These are phyloP conservation scores for Ophiostoma novo-ulmi DNA, from an alignment of 2,329 filamentous ascomycete genomes.

Conservation along the genomic window DNA sequence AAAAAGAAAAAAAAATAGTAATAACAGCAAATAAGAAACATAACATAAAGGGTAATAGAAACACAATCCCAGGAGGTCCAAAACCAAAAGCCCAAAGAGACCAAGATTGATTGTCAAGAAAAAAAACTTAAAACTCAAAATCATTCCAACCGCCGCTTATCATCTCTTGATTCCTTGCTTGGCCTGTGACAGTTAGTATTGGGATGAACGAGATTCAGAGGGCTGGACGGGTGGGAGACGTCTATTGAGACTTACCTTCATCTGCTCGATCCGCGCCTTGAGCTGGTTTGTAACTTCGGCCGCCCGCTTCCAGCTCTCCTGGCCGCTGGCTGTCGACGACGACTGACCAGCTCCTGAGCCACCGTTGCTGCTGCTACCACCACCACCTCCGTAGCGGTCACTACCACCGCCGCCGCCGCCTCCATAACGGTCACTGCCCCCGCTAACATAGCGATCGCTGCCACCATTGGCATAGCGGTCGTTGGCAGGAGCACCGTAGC, in stretches of 20 bases:
- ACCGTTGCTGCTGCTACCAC: slow-evolving; percentile 20
- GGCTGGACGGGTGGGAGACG: too few species aligned
- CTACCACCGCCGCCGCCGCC: neutral
- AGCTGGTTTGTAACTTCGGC: slow-evolving; percentile 96
- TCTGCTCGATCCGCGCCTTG: slow-evolving; percentile 96
- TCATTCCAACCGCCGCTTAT: slow-evolving; percentile 8
- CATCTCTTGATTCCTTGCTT: slow-evolving; percentile 28
- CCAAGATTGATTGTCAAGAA: neutral
- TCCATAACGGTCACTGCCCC: neutral
- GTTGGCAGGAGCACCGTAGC: neutral
- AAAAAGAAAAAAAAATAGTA: neutral
- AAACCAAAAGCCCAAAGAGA: neutral
- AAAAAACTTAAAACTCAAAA: neutral
- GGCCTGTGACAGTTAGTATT: slow-evolving; percentile 22
- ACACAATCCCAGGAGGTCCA: neutral
- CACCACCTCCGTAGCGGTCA: neutral
- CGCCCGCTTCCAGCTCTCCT: slow-evolving; percentile 94
- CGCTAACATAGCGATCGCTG: neutral
- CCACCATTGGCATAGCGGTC: neutral
- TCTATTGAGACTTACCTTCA: slow-evolving; percentile 61
- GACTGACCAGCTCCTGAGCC: slow-evolving; percentile 22
- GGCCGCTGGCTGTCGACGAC: slow-evolving; percentile 39
- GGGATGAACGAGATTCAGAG: too few species aligned
- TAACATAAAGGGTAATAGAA: neutral
- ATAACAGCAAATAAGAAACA: neutral